Base-by-base conservation (phyloP, 768 basidiomycete genomes). In the Boletus bicolor region DNA sequence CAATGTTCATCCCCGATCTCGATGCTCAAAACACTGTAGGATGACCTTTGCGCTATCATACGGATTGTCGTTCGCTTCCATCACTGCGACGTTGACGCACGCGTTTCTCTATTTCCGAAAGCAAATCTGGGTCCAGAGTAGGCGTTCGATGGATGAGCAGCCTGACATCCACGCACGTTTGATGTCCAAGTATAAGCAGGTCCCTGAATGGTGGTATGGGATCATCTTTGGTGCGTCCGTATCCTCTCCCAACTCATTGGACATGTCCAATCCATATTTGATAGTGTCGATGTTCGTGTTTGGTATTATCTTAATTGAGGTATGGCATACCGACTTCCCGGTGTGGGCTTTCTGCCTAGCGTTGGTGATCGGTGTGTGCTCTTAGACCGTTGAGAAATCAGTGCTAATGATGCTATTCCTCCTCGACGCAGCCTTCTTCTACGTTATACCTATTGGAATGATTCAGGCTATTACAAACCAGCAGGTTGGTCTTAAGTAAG, bases 381-480 rank as follows among this genome's bases (percentile, higher is more conserved):
- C 68, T 75, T 28, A 7, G n/a, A 9, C 3, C 4, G 19, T 15
- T 1, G 10, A 26, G 10, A 4, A 36, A 17, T 28, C 1, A 3
- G 2, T 41, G 26, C 14, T 57, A 32, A 58, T 14, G 45, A 1
- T 14, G 12, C 17, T 38, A 0, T 44, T 24, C n/a, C 5, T 48
- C 1, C 15, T 50, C 0, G 10, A 32, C 5, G 14, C 11, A 56
- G 73, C 82, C 0, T 76, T 80, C 56, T 71, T 87, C 63, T 92
- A 91, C 63, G 78, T 85, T 46, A 78, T 94, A 48, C 92, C 92
- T 12, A 80, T 87, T 52, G 89, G 87, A 61, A 73, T 76, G 81
- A 89, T 91, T 57, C 83, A 88, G 57, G 87, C 88, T 1, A 82
- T 90, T 55, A 91, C 89, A 21, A 92, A 92, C 68, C 85, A 87